These are phyloP conservation scores for Anethum foeniculum DNA, from an alignment of 140 eudicot genomes.

Conservation along the genomic window DNA sequence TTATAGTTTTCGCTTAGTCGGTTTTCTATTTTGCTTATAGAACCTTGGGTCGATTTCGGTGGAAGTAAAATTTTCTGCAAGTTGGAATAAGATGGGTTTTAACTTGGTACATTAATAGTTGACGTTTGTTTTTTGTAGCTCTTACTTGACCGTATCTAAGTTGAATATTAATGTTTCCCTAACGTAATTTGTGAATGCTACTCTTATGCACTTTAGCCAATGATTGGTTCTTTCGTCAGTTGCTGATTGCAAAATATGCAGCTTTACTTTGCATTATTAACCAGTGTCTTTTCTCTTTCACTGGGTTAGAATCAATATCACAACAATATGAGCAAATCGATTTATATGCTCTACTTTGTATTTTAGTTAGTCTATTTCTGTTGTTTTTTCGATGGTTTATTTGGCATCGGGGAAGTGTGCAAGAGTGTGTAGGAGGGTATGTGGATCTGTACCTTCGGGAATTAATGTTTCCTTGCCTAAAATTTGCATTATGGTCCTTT, in stretches of 20 bases:
- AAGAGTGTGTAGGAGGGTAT: background rate
- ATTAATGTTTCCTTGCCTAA: background rate
- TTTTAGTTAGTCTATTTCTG: constrained; percentile 1
- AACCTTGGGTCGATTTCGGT: no score
- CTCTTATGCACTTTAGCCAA: background rate
- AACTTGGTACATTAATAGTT: no score
- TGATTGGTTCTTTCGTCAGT: background rate
- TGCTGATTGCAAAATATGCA: background rate
- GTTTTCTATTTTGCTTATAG: no score
- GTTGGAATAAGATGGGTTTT: no score
- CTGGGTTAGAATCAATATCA: background rate
- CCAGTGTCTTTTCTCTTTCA: background rate
- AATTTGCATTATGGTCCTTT: background rate
- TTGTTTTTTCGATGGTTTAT: background rate
- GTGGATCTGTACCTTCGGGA: background rate
- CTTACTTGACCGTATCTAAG: background rate
- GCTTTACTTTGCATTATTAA: background rate
- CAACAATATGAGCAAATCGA: background rate
- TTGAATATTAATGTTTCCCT: background rate
- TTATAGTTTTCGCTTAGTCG: no score
- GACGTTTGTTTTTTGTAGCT: no score
- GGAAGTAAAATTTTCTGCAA: background rate
- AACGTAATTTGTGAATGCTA: background rate
- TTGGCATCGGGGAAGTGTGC: background rate
- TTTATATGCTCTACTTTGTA: background rate